phyloP scores from a whole-genome alignment of 257 asterid species.

The Parsonsia alboflavescens region DNA sequence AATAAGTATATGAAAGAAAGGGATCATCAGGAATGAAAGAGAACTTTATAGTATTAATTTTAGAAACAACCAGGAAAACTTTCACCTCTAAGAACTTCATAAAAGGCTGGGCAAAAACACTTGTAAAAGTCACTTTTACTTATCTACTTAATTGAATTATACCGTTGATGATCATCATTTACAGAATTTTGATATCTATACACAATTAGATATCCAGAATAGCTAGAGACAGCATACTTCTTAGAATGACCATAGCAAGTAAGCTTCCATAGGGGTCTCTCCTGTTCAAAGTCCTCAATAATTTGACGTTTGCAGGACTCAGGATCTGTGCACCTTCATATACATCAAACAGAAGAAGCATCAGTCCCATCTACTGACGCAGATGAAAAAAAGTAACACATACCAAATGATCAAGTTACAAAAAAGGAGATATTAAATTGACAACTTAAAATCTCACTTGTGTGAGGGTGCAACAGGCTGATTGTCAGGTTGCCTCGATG shows the following conservation, averaged over 20 bases:
- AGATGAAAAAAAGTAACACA: slow-evolving; percentile 14
- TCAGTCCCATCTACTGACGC: slow-evolving; percentile 16
- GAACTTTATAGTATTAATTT: background rate
- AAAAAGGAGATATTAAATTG: background rate
- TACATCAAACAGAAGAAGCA: slow-evolving; percentile 25
- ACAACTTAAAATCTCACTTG: slow-evolving; percentile 40
- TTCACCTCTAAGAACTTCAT: background rate
- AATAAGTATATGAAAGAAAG: background rate
- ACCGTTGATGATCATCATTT: background rate
- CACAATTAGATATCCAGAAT: too few relatives aligned
- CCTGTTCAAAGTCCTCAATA: slow-evolving; percentile 60
- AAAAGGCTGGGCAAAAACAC: background rate
- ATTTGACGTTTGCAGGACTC: slow-evolving; percentile 68
- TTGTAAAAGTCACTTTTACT: background rate
- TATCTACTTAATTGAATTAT: background rate
- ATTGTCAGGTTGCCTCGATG: slow-evolving; percentile 48
- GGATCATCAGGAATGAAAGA: background rate
- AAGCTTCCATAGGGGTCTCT: slow-evolving; percentile 83
- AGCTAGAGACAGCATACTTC: slow-evolving; percentile 50
- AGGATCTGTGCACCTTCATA: slow-evolving; percentile 75
- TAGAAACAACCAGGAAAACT: background rate
- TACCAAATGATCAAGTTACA: background rate
- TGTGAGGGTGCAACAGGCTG: slow-evolving; percentile 57
- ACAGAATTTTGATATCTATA: too few relatives aligned
- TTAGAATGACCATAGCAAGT: slow-evolving; percentile 79